These are phyloP conservation scores for Aureobasidium uvarum DNA, from an alignment of 2,329 filamentous ascomycete species.

Conservation along the genomic window DNA sequence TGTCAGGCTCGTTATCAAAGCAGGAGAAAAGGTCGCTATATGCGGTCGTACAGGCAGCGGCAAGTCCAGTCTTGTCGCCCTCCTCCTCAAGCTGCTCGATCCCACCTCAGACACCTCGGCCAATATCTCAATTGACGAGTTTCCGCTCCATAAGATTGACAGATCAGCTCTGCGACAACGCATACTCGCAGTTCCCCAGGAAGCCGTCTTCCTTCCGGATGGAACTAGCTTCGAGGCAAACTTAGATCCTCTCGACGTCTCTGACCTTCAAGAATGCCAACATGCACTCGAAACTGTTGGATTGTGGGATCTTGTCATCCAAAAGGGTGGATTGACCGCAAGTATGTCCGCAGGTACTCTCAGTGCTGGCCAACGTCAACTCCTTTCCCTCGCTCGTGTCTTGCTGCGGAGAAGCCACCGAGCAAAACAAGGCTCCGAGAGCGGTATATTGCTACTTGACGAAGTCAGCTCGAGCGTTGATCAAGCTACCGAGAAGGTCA, in stretches of 20 bases:
- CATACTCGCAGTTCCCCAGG: slow-evolving; percentile 52
- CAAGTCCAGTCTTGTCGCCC: slow-evolving; percentile 52
- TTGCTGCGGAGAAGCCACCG: slow-evolving; percentile 39
- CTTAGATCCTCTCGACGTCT: slow-evolving; percentile 44
- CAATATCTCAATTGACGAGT: slow-evolving; percentile 39
- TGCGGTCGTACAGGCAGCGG: slow-evolving; percentile 57
- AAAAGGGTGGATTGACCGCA: background rate
- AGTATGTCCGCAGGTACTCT: background rate
- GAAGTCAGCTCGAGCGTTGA: slow-evolving; percentile 29
- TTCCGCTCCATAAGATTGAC: slow-evolving; percentile 51
- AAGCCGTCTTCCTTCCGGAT: slow-evolving; percentile 51
- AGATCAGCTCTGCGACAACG: slow-evolving; percentile 46
- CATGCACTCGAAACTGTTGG: background rate
- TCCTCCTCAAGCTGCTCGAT: slow-evolving; percentile 53
- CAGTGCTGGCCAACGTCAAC: slow-evolving; percentile 52
- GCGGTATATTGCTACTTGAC: background rate
- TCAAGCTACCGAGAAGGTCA: slow-evolving; percentile 31
- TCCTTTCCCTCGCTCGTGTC: slow-evolving; percentile 51
- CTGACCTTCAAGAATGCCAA: background rate
- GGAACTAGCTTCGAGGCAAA: slow-evolving; percentile 47
- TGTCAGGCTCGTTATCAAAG: slow-evolving; percentile 51
- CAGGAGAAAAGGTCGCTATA: slow-evolving; percentile 51
- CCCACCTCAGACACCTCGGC: slow-evolving; percentile 29
- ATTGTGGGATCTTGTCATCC: background rate
- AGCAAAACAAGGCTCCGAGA: background rate